Evolutionary conservation across 2,329 filamentous ascomycete genomes (phyloP).

Genomic region (Leptographium flavum): DNA sequence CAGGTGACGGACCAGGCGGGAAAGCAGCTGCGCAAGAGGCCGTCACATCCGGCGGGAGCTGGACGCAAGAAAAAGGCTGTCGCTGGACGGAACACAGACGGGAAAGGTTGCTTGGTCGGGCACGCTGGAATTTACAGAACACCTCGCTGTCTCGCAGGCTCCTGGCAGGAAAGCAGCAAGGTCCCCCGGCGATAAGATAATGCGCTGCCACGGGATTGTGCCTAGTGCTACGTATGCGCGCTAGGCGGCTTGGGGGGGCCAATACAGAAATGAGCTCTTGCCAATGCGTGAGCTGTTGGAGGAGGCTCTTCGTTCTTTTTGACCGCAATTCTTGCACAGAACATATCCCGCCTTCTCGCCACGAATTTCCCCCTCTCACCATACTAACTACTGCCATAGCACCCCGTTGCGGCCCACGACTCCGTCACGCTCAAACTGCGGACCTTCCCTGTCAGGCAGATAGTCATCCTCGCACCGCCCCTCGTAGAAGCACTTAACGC

Average conservation of each 20-base stretch:
- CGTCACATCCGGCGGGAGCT: not conserved
- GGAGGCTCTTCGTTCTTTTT: no score
- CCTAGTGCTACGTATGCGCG: constrained; percentile 2
- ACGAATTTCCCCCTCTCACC: no score
- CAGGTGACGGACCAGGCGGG: not conserved
- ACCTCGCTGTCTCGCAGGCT: not conserved
- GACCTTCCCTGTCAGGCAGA: no score
- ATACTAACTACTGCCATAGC: no score
- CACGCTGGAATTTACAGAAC: not conserved
- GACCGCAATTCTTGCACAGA: no score
- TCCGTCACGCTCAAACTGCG: no score
- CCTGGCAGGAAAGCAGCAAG: not conserved
- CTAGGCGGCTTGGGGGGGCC: not conserved
- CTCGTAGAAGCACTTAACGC: no score
- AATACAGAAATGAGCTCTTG: not conserved
- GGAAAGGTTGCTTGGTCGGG: not conserved
- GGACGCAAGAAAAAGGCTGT: not conserved
- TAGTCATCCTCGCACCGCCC: no score
- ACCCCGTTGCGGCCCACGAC: no score
- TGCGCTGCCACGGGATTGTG: no score
- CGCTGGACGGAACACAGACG: not conserved
- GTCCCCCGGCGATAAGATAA: constrained; percentile 7
- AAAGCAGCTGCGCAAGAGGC: not conserved
- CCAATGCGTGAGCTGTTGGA: no score
- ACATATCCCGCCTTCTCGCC: no score